These are phyloP conservation scores for Skeletonema menzelii DNA, from an alignment of 108 stramenopile genomes.

Conservation along the genomic window DNA sequence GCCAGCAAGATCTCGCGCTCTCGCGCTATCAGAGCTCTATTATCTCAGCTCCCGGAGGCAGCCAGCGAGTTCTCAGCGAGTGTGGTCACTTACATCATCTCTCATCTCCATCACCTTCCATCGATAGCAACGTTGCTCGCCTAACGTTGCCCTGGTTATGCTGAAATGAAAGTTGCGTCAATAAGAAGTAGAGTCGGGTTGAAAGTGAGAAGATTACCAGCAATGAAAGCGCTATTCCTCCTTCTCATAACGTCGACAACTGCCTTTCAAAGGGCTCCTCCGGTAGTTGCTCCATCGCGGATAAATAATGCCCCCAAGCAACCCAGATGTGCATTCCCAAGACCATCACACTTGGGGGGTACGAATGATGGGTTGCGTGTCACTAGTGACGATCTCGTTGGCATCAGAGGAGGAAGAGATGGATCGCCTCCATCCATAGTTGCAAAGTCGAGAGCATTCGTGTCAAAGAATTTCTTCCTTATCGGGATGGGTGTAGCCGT, in stretches of 20 bases:
- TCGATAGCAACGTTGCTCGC: too few relatives aligned
- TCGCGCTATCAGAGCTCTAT: too few relatives aligned
- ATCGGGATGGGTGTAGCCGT: constrained; percentile 80
- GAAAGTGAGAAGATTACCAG: too few relatives aligned
- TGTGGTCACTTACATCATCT: too few relatives aligned
- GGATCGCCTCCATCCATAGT: background rate
- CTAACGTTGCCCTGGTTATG: too few relatives aligned
- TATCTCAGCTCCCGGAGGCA: too few relatives aligned
- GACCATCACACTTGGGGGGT: background rate
- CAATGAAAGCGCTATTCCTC: background rate
- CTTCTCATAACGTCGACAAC: background rate
- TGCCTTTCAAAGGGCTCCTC: background rate
- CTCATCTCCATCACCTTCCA: background rate
- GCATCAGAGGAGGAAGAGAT: constrained; percentile 1
- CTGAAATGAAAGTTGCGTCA: too few relatives aligned
- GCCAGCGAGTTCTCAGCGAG: too few relatives aligned
- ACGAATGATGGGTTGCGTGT: background rate
- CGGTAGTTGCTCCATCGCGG: background rate
- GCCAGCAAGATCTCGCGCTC: too few relatives aligned
- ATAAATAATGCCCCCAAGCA: background rate
- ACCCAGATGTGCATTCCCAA: background rate
- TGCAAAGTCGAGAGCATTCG: constrained; percentile 38
- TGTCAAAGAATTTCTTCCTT: constrained; percentile 78
- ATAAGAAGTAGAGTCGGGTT: too few relatives aligned
- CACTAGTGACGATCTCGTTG: background rate